Evolutionary conservation across 1,284 basidiomycete genomes (phyloP).

Genomic region (Fomitopsis palustris): DNA sequence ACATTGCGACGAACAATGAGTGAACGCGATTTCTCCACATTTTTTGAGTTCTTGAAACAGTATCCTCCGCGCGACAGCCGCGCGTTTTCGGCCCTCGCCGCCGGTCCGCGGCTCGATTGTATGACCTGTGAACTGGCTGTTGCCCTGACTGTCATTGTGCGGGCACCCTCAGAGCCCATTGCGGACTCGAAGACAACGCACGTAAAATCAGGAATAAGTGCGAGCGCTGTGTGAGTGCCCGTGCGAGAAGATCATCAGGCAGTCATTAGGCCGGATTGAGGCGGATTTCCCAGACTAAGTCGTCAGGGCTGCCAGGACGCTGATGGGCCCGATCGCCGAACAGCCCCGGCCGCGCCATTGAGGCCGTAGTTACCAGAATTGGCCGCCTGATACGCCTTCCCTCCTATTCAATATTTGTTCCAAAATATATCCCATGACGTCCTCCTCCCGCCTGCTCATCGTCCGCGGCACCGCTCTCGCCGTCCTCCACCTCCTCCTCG

Average conservation of each 20-base stretch:
- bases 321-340: slow-evolving; percentile 12
- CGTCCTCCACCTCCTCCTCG: neutral
- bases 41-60: slow-evolving; percentile 10
- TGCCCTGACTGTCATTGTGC: slow-evolving; percentile 2
- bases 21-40: slow-evolving; percentile 13
- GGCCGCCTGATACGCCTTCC: neutral
- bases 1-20: slow-evolving; percentile 15
- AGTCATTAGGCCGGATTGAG: slow-evolving; percentile 4
- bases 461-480: neutral
- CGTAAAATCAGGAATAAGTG: neutral
- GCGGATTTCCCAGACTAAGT: slow-evolving; percentile 8
- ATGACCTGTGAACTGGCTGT: neutral
- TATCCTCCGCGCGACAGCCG: neutral
- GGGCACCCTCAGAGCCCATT: neutral
- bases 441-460: neutral
- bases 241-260: slow-evolving; percentile 7
- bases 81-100: neutral
- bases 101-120: neutral
- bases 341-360: slow-evolving; percentile 7
- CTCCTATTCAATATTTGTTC: neutral
- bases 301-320: slow-evolving; percentile 6
- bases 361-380: neutral
- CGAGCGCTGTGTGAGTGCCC: neutral
- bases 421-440: neutral
- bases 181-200: neutral